These are phyloP conservation scores for Aegilops tauschii DNA, from an alignment of 176 grass and related monocot species.

Conservation along the genomic window DNA sequence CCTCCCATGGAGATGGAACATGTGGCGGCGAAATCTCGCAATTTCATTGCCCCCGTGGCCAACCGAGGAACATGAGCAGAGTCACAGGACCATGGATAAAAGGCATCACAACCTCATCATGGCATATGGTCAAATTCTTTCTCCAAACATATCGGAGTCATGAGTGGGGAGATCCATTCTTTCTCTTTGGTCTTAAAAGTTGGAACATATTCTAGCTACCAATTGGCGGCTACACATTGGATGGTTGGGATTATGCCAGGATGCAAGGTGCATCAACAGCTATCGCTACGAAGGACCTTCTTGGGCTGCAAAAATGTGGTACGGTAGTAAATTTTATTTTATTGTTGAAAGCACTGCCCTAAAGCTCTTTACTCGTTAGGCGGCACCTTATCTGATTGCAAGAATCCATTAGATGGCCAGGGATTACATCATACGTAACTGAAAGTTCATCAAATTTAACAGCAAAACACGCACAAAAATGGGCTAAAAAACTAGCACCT, in stretches of 20 bases:
- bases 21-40: conserved; percentile 9
- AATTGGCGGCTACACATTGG: neutral
- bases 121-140: conserved; percentile 30
- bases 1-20: neutral
- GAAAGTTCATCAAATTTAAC: too few species aligned
- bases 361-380: too few species aligned
- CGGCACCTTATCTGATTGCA: too few species aligned
- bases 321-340: too few species aligned
- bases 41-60: conserved; percentile 16
- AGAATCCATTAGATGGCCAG: too few species aligned
- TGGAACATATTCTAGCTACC: neutral
- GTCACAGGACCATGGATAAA: neutral
- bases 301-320: neutral
- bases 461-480: too few species aligned
- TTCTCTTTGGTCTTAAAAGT: neutral
- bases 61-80: conserved; percentile 11
- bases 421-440: too few species aligned
- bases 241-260: neutral
- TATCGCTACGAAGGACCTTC: neutral
- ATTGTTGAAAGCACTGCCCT: too few species aligned
- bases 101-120: conserved; percentile 1
- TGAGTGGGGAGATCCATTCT: conserved; percentile 13
- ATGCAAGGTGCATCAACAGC: neutral
- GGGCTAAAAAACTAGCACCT: too few species aligned
- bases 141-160: conserved; percentile 39